Conservation (phyloP, 805 yeast species). For the Schwanniomyces yamadae region DNA sequence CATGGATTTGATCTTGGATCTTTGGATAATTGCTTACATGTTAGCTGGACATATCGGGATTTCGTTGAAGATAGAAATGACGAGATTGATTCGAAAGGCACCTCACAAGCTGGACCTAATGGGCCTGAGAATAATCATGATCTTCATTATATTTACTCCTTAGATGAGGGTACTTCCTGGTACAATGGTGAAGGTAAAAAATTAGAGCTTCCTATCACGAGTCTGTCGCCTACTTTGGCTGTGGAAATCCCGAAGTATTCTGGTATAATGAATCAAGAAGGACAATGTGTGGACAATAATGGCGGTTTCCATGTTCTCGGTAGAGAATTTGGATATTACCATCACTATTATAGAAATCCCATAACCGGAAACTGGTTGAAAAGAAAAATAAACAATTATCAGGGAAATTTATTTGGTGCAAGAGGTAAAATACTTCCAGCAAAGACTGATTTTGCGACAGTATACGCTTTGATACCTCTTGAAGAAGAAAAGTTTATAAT, state of each 20-base stretch:
- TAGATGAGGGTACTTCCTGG: constrained; percentile 18
- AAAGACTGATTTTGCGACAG: neutral
- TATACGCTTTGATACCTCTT: constrained; percentile 5
- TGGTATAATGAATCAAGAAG: constrained; percentile 20
- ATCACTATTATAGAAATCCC: constrained; percentile 10
- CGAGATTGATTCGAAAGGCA: neutral
- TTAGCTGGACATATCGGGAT: constrained; percentile 18
- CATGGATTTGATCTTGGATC: constrained; percentile 14
- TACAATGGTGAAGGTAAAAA: constrained; percentile 7
- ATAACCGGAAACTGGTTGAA: constrained; percentile 1
- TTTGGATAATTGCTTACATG: constrained; percentile 9
- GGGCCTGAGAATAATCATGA: constrained; percentile 21
- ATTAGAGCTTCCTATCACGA: constrained; percentile 10
- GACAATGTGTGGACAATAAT: constrained; percentile 12
- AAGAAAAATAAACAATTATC: constrained; percentile 3
- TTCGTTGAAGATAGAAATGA: constrained; percentile 13
- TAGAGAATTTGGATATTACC: constrained; percentile 12
- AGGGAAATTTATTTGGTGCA: constrained; percentile 5
- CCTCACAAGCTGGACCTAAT: constrained; percentile 17
- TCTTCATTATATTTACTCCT: constrained; percentile 15
- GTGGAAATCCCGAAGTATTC: constrained; percentile 10
- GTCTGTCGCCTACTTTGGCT: neutral
- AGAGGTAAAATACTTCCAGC: constrained; percentile 5
- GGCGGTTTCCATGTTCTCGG: constrained; percentile 16
- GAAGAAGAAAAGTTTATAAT: constrained; percentile 2